Evolutionary conservation across 371 early-diverging fungal species (phyloP), one percentile per base, ranked within the genome.

Genomic region (Saksenaea oblongispora): DNA sequence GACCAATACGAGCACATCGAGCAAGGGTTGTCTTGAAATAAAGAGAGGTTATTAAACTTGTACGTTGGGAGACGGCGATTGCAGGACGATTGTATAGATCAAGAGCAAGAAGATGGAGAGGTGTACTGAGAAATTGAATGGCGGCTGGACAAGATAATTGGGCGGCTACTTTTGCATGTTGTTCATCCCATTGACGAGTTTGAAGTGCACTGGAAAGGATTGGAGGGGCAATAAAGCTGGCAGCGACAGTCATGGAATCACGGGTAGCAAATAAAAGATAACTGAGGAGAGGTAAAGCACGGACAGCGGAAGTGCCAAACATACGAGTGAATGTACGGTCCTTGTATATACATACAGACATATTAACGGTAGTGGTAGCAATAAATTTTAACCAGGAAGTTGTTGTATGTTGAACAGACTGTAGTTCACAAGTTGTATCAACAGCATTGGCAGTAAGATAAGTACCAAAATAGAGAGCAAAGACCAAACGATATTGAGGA

Each of bases 171-270:
- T 66, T 74, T 0, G 83, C 78, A 10, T 64, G 35, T 17, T 54
- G 27, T 9, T 67, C 53, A 3, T 62, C 41, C n/a, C 54, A 36
- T 8, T 61, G 35, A 11, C 63, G 28, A 11, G 61, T 26, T 22
- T 77, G 72, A 5, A 84, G 62, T 28, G 63, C 60, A 11, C 34
- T 15, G 0, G 84, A 62, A 24, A 87, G 34, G 36, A 64, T 54
- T 17, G 72, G 61, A 7, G 91, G 90, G 13, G 89, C 82, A 68
- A 77, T 90, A 74, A 91, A 91, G 37, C 84, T 84, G 8, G 89
- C 88, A 10, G 76, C 82, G 37, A 91, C 79, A 0, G 91, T 89
- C 26, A 89, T 41, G 3, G 84, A 70, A 66, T 91, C 91, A 27
- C 91, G 73, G 14, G 77, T 55, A 5, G 82, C 83, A 67, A 86